A percentile compares a stretch with the other conserved stretches of the same genome.
Conservation (phyloP, 331 rosid genomes). For the Erythrophleum ivorense region DNA sequence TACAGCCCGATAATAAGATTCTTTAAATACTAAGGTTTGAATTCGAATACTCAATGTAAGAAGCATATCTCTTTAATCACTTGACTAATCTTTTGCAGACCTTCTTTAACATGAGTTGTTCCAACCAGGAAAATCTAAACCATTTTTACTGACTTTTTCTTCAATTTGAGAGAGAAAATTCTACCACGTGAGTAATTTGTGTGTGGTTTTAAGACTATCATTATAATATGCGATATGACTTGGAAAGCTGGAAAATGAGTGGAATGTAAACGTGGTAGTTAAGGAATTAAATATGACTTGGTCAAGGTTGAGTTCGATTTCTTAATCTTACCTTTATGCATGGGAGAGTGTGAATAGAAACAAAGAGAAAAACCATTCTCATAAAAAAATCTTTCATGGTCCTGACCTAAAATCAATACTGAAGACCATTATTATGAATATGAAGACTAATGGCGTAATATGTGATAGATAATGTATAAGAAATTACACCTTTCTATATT, state of each 20-base stretch:
- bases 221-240: not conserved
- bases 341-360: conserved; percentile 6
- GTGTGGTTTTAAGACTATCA: not conserved
- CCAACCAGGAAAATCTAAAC: not conserved
- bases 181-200: not conserved
- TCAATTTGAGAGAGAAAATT: not conserved
- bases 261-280: too few relatives aligned
- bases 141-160: not conserved
- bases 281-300: conserved; percentile 6
- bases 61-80: too few relatives aligned
- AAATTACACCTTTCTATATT: too few relatives aligned
- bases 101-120: not conserved
- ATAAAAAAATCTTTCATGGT: too few relatives aligned
- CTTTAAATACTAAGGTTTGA: too few relatives aligned
- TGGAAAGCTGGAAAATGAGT: not conserved
- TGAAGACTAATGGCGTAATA: too few relatives aligned
- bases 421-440: too few relatives aligned
- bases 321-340: not conserved
- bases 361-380: not conserved
- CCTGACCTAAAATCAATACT: too few relatives aligned
- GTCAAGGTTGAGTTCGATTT: conserved; percentile 17
- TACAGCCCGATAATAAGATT: not conserved
- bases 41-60: too few relatives aligned
- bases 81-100: not conserved
- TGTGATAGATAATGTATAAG: too few relatives aligned